Evolutionary conservation across 257 asterid genomes (phyloP).

Genomic region (Ocimum tenuiflorum): DNA sequence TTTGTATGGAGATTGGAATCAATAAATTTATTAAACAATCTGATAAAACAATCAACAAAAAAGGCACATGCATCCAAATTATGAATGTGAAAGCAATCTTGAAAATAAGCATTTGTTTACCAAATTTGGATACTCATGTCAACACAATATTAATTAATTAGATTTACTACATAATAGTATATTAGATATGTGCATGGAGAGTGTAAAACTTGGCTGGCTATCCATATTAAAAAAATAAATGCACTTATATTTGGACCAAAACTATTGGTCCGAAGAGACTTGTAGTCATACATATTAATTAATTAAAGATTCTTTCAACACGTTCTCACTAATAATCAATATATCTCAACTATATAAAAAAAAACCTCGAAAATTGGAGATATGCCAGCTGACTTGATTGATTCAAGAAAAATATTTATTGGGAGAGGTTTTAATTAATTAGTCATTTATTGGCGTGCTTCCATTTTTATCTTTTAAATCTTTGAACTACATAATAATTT

Average conservation of each 20-base stretch:
- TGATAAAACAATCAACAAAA: too few species aligned
- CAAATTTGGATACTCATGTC: not conserved
- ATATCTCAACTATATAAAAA: not conserved
- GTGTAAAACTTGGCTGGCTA: constrained; percentile 9
- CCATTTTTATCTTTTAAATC: too few species aligned
- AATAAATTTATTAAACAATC: too few species aligned
- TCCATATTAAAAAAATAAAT: not conserved
- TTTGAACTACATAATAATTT: too few species aligned
- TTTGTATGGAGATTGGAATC: too few species aligned
- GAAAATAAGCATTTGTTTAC: not conserved
- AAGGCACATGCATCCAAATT: too few species aligned
- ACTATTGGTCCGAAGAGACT: not conserved
- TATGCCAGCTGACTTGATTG: not conserved
- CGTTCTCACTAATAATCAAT: not conserved
- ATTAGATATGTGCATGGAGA: not conserved
- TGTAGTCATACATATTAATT: not conserved
- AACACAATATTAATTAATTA: not conserved
- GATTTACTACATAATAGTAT: not conserved
- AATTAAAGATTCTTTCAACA: not conserved
- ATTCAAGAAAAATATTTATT: not conserved
- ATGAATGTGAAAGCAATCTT: not conserved
- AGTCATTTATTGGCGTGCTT: not conserved
- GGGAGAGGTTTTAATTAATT: too few species aligned
- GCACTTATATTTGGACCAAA: not conserved
- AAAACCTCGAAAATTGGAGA: not conserved